Percentiles rank a stretch among this genome's conserved stretches.
These are phyloP conservation scores for Conringia planisiliqua DNA, from an alignment of 345 rosid genomes.

Conservation along the genomic window DNA sequence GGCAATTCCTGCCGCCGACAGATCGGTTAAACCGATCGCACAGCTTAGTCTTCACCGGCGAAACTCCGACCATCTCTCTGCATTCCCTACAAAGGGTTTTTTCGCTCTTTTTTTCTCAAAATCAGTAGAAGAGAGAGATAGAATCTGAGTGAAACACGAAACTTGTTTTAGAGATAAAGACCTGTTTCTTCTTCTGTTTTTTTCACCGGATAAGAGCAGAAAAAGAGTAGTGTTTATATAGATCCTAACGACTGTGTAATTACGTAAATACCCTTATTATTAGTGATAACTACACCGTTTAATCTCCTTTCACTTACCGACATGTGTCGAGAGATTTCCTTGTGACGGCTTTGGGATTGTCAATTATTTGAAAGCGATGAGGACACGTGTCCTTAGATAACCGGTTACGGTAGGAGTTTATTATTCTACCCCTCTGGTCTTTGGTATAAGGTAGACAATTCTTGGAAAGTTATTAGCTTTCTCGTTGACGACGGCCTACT, in stretches of 20 bases:
- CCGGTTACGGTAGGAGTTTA: not conserved
- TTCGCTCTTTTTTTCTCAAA: not conserved
- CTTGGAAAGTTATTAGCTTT: not conserved
- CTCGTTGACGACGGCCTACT: slow-evolving; percentile 12
- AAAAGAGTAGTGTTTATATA: slow-evolving; percentile 26
- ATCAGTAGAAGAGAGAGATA: not conserved
- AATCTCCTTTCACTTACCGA: slow-evolving; percentile 16
- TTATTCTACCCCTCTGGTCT: not conserved
- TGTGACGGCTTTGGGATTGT: slow-evolving; percentile 14
- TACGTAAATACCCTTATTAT: not conserved
- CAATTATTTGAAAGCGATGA: not conserved
- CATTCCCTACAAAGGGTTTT: slow-evolving; percentile 53
- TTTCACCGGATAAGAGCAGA: not conserved
- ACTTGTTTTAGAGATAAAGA: not conserved
- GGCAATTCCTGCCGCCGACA: slow-evolving; percentile 80
- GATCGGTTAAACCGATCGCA: slow-evolving; percentile 44
- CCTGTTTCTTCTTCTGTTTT: not conserved
- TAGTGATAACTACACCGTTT: slow-evolving; percentile 14
- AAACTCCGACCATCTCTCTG: slow-evolving; percentile 60
- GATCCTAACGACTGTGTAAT: not conserved
- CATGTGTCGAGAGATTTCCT: not conserved
- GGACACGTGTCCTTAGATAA: slow-evolving; percentile 20
- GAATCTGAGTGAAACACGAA: not conserved
- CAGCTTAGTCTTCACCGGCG: slow-evolving; percentile 53
- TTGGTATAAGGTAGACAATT: not conserved